Base-by-base conservation (phyloP, 148 eudicot genomes). In the Selenicereus undatus region DNA sequence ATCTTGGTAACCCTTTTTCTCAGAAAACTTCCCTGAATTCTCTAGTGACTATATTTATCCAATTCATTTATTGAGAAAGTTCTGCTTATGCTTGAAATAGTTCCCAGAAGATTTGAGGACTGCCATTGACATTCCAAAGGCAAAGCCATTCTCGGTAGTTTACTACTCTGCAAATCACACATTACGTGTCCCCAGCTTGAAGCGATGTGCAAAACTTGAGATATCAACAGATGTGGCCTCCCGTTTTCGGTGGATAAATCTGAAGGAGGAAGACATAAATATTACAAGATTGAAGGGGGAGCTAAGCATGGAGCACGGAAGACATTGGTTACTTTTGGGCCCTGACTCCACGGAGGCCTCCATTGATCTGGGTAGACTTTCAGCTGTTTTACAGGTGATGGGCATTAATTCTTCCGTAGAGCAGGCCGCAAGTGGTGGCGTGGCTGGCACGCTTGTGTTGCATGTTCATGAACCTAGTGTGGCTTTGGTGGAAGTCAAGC, bases 281-380 rank as follows among this genome's bases (percentile, higher is more conserved):
- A 51, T 90, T 22, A 74, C 91, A 24, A 93, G 91, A 85, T 80
- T 93, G 73, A 88, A 87, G 83, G 99, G 98, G 16, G 90, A 92
- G 73, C 90, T 96, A 50, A 73, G 80, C 21, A 35, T 91, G 66
- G 92, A 91, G 78, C 79, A 87, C 11, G 91, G 94, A 16, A 92
- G 83, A 78, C 81, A 91, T 51, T 84, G 80, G 51, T 80, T 92
- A 80, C 58, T 82, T 26, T 39, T 51, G 35, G 84, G 79, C 56
- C 79, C 89, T 22, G 84, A 86, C 24, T 77, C 81, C 16, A 77
- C 11, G 22, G 74, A 73, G 84, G 86, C 91, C 43, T 82, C 81
- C 35, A 64, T 89, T 78, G 86, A 91, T 76, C 51, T 78, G 68
- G 88, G 82, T 26, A 69, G 29, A 76, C 88, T 93, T 29, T 36